phyloP scores from a whole-genome alignment of 345 rosid species.

The Syzygium jambos region DNA sequence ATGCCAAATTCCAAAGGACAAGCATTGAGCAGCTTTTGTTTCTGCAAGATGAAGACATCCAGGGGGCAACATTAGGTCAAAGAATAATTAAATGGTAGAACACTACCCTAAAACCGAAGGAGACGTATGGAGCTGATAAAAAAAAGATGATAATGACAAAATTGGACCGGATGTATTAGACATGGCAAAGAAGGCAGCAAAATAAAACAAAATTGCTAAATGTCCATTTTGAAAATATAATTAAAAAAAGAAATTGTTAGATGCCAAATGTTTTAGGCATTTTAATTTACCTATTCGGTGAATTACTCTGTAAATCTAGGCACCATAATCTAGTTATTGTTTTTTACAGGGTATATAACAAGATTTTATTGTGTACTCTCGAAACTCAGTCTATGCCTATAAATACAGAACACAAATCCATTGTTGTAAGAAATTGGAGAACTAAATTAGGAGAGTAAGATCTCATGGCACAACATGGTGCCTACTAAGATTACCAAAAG shows the following conservation, averaged over 20 bases:
- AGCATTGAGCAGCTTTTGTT: conserved; percentile 58
- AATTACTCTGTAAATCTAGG: too few species aligned
- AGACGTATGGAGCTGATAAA: neutral
- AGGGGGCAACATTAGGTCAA: neutral
- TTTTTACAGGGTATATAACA: neutral
- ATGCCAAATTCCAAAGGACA: conserved; percentile 64
- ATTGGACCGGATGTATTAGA: neutral
- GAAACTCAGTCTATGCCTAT: neutral
- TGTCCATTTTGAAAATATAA: too few species aligned
- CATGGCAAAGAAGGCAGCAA: neutral
- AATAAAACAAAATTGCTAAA: too few species aligned
- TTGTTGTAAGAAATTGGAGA: neutral
- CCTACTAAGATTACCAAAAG: neutral
- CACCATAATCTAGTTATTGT: neutral
- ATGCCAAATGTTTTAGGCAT: too few species aligned
- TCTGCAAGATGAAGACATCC: conserved; percentile 35
- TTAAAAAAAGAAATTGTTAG: too few species aligned
- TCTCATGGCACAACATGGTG: neutral
- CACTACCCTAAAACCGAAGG: neutral
- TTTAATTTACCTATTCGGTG: too few species aligned
- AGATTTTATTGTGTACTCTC: neutral
- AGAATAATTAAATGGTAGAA: neutral
- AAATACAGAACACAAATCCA: neutral
- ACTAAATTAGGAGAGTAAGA: neutral
- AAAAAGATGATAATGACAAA: neutral